Evolutionary conservation across 345 rosid genomes (phyloP).

Genomic region (Melaleuca quinquenervia): DNA sequence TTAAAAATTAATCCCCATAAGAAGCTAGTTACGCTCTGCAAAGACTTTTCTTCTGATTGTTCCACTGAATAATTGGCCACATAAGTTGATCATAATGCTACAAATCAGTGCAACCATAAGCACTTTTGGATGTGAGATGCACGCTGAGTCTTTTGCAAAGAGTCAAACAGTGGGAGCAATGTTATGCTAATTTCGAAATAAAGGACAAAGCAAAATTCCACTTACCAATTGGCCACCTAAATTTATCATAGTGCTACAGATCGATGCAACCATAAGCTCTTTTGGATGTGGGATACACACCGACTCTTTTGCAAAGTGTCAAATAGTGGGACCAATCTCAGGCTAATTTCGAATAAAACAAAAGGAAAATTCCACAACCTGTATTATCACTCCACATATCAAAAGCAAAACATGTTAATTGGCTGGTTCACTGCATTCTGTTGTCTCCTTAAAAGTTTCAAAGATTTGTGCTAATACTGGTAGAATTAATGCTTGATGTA

Average conservation of each 20-base stretch:
- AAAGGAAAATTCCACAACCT: neutral
- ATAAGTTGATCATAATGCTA: neutral
- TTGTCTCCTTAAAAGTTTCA: neutral
- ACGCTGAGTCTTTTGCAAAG: neutral
- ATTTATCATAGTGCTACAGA: neutral
- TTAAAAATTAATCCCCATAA: neutral
- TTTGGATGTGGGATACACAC: neutral
- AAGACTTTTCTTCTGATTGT: neutral
- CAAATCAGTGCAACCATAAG: neutral
- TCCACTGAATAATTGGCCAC: neutral
- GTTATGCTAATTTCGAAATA: neutral
- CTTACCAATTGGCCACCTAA: neutral
- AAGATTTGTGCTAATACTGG: neutral
- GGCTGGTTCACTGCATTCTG: neutral
- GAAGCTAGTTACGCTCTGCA: neutral
- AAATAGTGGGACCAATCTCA: neutral
- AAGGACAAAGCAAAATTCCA: too few species aligned
- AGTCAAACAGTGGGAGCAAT: neutral
- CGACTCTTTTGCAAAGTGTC: neutral
- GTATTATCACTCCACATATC: neutral
- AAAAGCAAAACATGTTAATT: neutral
- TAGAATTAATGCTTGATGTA: neutral
- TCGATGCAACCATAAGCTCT: neutral
- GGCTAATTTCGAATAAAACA: neutral
- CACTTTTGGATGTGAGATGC: neutral